A percentile compares a stretch with the other conserved stretches of the same genome.
Conservation (phyloP, 73 alveolate genomes). For the Halteria grandinella region DNA sequence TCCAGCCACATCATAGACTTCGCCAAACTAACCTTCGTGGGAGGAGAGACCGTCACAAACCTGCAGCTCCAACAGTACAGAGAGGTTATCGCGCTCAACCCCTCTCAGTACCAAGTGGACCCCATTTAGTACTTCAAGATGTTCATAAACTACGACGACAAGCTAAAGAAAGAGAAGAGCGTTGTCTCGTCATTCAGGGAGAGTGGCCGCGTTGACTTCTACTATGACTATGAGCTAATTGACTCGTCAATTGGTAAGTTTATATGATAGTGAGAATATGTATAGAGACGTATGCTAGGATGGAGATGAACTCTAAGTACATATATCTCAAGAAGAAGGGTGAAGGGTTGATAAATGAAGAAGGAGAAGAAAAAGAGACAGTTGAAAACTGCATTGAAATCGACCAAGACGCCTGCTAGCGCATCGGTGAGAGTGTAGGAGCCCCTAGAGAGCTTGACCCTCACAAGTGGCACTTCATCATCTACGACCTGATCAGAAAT, state of each 20-base stretch:
- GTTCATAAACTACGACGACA: not conserved
- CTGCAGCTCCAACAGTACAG: constrained; percentile 23
- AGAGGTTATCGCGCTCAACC: constrained; percentile 48
- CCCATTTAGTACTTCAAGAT: constrained; percentile 6
- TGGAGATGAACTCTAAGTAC: constrained; percentile 26
- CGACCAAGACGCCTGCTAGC: not conserved
- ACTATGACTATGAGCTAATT: too few species aligned
- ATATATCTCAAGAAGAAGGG: constrained; percentile 6
- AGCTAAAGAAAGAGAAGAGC: not conserved
- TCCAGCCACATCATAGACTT: constrained; percentile 17
- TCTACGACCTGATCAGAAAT: not conserved
- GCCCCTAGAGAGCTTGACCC: constrained; percentile 1
- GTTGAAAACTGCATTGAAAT: not conserved
- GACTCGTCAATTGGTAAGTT: too few species aligned
- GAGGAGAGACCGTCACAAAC: not conserved
- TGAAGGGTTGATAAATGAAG: too few species aligned
- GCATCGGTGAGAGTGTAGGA: constrained; percentile 10
- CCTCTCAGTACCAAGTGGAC: constrained; percentile 19
- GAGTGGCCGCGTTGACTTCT: constrained; percentile 25
- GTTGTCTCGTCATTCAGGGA: constrained; percentile 19
- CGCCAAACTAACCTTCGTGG: constrained; percentile 15
- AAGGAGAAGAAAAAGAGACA: too few species aligned
- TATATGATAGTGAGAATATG: too few species aligned
- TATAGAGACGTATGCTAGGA: too few species aligned
- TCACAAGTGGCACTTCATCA: not conserved